A percentile compares a stretch with the other conserved stretches of the same genome.
These are phyloP conservation scores for Symbiodinium natans DNA, from an alignment of 73 alveolate genomes.

Conservation along the genomic window DNA sequence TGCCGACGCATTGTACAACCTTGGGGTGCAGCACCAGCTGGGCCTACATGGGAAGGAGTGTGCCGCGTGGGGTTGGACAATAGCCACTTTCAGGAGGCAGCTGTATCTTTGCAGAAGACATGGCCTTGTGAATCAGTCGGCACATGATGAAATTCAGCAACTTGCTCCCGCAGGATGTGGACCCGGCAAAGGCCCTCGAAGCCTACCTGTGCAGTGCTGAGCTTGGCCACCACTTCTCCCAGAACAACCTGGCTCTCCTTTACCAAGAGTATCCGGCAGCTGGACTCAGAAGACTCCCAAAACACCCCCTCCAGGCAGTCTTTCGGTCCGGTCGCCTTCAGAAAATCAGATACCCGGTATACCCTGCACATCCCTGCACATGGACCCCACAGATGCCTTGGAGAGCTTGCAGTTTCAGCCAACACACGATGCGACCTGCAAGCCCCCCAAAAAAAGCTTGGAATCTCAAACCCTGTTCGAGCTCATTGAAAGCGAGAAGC, in stretches of 20 bases:
- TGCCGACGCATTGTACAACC: constrained; percentile 45
- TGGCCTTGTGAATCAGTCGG: neutral
- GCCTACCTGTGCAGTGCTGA: constrained; percentile 21
- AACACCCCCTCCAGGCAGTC: too few species aligned
- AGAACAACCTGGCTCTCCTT: constrained; percentile 79
- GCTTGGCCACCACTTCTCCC: constrained; percentile 50
- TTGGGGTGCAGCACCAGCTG: constrained; percentile 51
- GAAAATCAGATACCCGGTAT: too few species aligned
- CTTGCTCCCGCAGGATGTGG: neutral
- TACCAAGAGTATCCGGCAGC: constrained; percentile 15
- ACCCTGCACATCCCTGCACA: too few species aligned
- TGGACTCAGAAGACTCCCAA: too few species aligned
- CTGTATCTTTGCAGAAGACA: neutral
- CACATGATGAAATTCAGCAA: neutral
- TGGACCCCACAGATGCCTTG: too few species aligned
- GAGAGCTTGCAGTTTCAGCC: too few species aligned
- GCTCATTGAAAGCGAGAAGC: too few species aligned
- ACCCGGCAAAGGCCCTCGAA: constrained; percentile 2
- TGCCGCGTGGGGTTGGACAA: neutral
- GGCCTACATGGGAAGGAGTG: constrained; percentile 60
- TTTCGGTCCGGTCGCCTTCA: too few species aligned
- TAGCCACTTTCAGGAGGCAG: neutral
- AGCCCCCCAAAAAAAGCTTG: too few species aligned
- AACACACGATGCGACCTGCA: too few species aligned
- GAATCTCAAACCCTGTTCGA: too few species aligned